phyloP scores from a whole-genome alignment of 2,329 filamentous ascomycete genomes.

The Fusarium marasasianum region DNA sequence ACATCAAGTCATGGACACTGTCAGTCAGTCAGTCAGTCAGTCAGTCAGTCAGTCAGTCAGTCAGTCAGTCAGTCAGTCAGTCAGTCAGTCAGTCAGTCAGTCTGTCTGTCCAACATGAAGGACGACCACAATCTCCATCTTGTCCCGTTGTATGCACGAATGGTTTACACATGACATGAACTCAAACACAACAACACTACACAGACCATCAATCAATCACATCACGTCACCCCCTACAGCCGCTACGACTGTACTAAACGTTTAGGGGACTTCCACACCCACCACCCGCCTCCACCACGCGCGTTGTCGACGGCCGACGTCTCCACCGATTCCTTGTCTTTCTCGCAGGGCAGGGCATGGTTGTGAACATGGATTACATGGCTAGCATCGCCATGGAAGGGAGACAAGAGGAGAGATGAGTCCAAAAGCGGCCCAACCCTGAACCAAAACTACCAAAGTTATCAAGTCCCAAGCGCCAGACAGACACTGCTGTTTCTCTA shows the following conservation, averaged over 20 bases:
- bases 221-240: constrained; percentile 30
- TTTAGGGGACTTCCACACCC: constrained; percentile 15
- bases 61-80: not conserved
- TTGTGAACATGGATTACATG: constrained; percentile 5
- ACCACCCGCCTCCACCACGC: constrained; percentile 23
- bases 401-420: constrained; percentile 3
- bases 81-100: not conserved
- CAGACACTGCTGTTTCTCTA: constrained; percentile 34
- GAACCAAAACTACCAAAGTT: not conserved
- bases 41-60: not conserved
- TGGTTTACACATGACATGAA: constrained; percentile 15
- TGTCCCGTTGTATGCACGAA: not conserved
- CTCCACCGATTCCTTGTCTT: constrained; percentile 31
- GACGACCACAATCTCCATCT: not conserved
- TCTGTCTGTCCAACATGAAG: not conserved
- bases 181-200: constrained; percentile 20
- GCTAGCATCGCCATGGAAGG: not conserved
- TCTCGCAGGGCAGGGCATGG: not conserved
- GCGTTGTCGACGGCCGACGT: constrained; percentile 14
- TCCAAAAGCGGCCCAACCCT: constrained; percentile 19
- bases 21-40: not conserved
- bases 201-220: constrained; percentile 19
- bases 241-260: not conserved
- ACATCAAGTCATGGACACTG: not conserved
- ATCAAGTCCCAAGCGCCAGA: not conserved